Percentiles rank a stretch among this genome's conserved stretches.
Evolutionary conservation across 2,329 filamentous ascomycete species (phyloP).

Genomic region (Lachnellula suecica): DNA sequence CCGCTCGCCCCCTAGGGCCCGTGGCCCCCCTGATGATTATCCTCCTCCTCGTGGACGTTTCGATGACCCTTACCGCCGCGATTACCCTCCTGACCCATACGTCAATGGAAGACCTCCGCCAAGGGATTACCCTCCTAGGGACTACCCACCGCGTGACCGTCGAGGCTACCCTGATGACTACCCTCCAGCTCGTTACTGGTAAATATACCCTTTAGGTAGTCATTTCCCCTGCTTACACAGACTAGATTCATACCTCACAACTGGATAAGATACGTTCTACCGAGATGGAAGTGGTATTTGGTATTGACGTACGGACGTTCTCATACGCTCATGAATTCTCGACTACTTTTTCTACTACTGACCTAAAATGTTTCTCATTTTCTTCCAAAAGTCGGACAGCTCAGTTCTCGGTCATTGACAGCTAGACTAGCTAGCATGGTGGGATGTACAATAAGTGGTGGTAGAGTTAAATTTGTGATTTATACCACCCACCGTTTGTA

Average conservation of each 20-base stretch:
- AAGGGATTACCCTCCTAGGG: slow-evolving; percentile 41
- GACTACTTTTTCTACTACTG: neutral
- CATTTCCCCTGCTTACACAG: slow-evolving; percentile 11
- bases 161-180: slow-evolving; percentile 30
- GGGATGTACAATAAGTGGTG: neutral
- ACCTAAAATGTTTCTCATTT: neutral
- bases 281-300: slow-evolving; percentile 3
- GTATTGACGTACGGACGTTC: neutral
- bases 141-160: slow-evolving; percentile 34
- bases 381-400: neutral
- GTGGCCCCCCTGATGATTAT: slow-evolving; percentile 74
- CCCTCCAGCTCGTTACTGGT: slow-evolving; percentile 33
- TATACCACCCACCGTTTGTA: neutral
- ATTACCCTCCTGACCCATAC: slow-evolving; percentile 62
- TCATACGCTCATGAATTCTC: slow-evolving; percentile 10
- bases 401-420: neutral
- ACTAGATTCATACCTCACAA: slow-evolving; percentile 9
- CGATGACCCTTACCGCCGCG: slow-evolving; percentile 74
- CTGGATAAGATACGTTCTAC: slow-evolving; percentile 11
- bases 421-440: neutral
- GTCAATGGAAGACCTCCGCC: slow-evolving; percentile 49
- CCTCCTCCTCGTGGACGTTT: slow-evolving; percentile 66
- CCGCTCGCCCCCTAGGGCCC: slow-evolving; percentile 75
- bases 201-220: slow-evolving; percentile 13
- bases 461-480: neutral